phyloP scores from a whole-genome alignment of 345 rosid genomes.

The Salix koriyanagi region DNA sequence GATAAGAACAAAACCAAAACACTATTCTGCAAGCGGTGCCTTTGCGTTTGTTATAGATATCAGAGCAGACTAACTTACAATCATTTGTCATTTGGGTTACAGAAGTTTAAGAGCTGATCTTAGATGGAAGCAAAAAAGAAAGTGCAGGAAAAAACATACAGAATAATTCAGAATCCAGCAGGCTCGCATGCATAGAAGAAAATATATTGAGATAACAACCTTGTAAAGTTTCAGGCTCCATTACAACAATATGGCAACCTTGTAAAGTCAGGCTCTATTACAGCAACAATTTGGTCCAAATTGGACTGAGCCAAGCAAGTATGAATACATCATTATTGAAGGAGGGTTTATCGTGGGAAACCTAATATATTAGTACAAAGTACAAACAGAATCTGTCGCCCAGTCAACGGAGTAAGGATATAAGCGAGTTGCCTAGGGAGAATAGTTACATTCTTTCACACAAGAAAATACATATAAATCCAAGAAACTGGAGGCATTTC shows the following conservation, averaged over 20 bases:
- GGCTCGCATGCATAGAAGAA: neutral
- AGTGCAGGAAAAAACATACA: neutral
- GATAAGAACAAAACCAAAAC: neutral
- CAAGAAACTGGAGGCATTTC: constrained; percentile 4
- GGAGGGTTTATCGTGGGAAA: neutral
- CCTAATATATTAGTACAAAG: constrained; percentile 9
- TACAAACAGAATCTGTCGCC: constrained; percentile 3
- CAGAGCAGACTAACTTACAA: neutral
- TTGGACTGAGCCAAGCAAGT: neutral
- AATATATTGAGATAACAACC: neutral
- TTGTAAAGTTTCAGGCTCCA: neutral
- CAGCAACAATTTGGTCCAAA: neutral
- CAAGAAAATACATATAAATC: constrained; percentile 1
- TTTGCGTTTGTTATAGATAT: neutral
- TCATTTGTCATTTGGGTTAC: neutral
- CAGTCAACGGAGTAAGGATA: constrained; percentile 8
- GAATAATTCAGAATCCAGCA: neutral
- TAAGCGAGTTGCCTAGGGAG: constrained; percentile 7
- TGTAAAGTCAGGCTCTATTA: neutral
- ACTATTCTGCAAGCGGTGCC: neutral
- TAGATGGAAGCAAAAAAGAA: neutral
- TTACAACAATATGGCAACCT: neutral
- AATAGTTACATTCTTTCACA: constrained; percentile 14
- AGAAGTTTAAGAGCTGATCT: neutral
- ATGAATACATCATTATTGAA: neutral